Conservation (phyloP, 2,329 filamentous ascomycete genomes). For the Tolypocladium ophioglossoides region DNA sequence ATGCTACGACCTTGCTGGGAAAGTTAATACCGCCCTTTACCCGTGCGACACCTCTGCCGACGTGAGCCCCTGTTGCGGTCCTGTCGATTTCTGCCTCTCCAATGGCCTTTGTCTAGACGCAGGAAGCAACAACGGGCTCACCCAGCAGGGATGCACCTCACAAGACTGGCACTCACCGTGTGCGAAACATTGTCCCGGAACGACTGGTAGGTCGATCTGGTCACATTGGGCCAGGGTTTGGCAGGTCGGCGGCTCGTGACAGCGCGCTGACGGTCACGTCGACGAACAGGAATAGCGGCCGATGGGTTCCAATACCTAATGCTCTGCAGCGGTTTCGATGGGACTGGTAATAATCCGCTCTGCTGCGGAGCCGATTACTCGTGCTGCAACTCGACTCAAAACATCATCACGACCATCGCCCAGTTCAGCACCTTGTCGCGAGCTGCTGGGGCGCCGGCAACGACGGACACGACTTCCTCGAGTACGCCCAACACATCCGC, state of each 20-base stretch:
- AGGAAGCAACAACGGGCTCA: background rate
- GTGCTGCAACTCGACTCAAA: background rate
- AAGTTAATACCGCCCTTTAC: background rate
- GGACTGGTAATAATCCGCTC: background rate
- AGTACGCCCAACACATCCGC: background rate
- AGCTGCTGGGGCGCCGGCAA: background rate
- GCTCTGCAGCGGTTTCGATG: background rate
- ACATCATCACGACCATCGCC: background rate
- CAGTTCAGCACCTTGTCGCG: background rate
- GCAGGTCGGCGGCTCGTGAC: background rate
- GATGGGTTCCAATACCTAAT: background rate
- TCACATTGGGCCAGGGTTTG: background rate
- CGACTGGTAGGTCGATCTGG: background rate
- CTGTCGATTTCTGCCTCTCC: background rate
- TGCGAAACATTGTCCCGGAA: background rate
- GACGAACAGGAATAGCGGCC: background rate
- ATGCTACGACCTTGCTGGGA: background rate
- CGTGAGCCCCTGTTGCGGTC: background rate
- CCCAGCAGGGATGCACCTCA: background rate
- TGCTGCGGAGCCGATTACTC: background rate
- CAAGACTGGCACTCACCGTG: background rate
- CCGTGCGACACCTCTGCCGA: background rate
- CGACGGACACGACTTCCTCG: background rate
- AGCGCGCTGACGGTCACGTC: background rate
- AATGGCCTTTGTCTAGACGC: background rate